Evolutionary conservation across 139 green algal genomes (phyloP).

Genomic region (Dunaliella primolecta): DNA sequence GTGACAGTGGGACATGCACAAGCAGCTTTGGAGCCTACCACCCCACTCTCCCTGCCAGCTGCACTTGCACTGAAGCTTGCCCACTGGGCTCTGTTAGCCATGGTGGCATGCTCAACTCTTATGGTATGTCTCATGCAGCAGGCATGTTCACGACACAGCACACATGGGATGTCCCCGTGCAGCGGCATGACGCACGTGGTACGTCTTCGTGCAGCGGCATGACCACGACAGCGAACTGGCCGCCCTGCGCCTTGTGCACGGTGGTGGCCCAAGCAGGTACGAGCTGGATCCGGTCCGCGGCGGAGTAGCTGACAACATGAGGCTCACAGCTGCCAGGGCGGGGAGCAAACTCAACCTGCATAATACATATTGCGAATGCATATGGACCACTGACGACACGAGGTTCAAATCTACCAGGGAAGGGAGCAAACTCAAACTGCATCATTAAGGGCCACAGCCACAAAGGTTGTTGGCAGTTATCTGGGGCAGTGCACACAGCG

Average conservation of each 20-base stretch:
- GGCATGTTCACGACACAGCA: too few relatives aligned
- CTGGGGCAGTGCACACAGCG: not conserved
- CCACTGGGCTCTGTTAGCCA: too few relatives aligned
- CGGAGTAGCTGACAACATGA: conserved; percentile 10
- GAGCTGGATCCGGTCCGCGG: conserved; percentile 37
- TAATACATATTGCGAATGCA: not conserved
- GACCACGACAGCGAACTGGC: conserved; percentile 74
- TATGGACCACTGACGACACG: not conserved
- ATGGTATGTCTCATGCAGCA: too few relatives aligned
- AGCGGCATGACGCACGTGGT: not conserved
- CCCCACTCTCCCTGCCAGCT: too few relatives aligned
- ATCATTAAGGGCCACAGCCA: not conserved
- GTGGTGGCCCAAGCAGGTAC: conserved; percentile 76
- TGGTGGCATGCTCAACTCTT: too few relatives aligned
- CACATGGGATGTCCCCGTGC: too few relatives aligned
- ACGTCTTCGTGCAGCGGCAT: conserved; percentile 51
- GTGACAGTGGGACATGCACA: too few relatives aligned
- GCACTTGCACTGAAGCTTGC: too few relatives aligned
- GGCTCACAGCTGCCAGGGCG: not conserved
- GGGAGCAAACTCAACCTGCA: conserved; percentile 6
- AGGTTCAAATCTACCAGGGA: not conserved
- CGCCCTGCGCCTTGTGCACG: conserved; percentile 87
- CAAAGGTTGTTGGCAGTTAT: not conserved
- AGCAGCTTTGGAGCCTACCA: too few relatives aligned
- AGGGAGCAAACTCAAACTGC: too few relatives aligned